A percentile compares a stretch with the other conserved stretches of the same genome.
Evolutionary conservation across 495 filamentous ascomycete species (phyloP).

Genomic region (Neurospora sp.): DNA sequence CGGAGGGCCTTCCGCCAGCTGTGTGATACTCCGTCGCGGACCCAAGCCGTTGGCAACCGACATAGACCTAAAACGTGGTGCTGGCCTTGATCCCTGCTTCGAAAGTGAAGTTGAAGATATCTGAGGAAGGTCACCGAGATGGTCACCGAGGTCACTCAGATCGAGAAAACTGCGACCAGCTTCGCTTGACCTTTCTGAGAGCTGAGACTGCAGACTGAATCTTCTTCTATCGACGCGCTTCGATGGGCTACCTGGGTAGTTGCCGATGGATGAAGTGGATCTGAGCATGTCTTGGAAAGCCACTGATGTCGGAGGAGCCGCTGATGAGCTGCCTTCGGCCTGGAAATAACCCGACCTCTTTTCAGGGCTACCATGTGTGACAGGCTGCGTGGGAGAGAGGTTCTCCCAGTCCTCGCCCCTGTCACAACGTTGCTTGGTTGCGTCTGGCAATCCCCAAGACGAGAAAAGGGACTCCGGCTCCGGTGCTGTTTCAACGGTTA

Average conservation of each 20-base stretch:
- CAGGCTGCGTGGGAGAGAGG: neutral
- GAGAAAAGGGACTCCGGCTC: conserved; percentile 20
- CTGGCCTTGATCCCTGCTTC: conserved; percentile 15
- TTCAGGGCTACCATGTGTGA: neutral
- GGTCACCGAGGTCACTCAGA: neutral
- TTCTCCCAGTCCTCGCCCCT: neutral
- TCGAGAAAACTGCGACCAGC: neutral
- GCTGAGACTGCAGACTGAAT: conserved; percentile 14
- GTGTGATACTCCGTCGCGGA: conserved; percentile 48
- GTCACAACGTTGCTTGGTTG: conserved; percentile 3
- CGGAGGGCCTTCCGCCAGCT: conserved; percentile 48
- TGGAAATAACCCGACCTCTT: neutral
- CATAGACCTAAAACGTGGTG: conserved; percentile 21
- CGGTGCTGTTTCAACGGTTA: conserved; percentile 5
- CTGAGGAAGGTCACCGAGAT: conserved; percentile 3
- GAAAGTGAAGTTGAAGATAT: conserved; percentile 17
- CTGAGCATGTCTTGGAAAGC: conserved; percentile 8
- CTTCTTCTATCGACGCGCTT: conserved; percentile 5
- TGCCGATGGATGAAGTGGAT: conserved; percentile 15
- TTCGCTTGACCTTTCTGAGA: conserved; percentile 2
- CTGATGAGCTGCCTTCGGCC: neutral
- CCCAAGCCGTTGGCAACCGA: conserved; percentile 18
- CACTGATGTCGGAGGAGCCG: neutral
- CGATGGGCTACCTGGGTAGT: conserved; percentile 5
- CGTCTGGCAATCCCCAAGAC: conserved; percentile 6